Evolutionary conservation across 1,284 basidiomycete species (phyloP), one percentile per base, ranked within the genome.

Genomic region (Cryptococcus sp.): DNA sequence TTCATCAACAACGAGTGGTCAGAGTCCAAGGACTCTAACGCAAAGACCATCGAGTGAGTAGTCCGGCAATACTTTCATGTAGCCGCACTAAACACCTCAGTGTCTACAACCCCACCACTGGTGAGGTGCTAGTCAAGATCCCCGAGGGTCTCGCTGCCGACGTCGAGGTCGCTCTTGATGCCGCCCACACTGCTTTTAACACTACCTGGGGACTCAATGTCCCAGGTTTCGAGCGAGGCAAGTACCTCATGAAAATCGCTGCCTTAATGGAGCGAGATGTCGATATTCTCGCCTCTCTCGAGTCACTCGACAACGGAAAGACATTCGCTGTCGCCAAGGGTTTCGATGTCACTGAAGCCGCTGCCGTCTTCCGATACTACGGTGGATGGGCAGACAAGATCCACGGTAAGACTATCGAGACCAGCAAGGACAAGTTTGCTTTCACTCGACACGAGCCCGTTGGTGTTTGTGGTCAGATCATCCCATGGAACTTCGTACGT

Each of bases 371-470:
- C 72, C 82, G 87, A 59, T 81, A 82, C 76, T 81, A 78, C 69
- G 80, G 71, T 54, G 75, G 75, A 25, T 76, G 74, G 74, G 74
- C 74, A 46, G 91, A 96, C 80, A 96, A 94, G 81, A 81, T 91
- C 62, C 78, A 82, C 47, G 91, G 92, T 19, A 83, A 90, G 72
- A 82, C 82, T 49, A 85, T 91, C 65, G 79, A 80, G 82, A 87
- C 85, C 41, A 77, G 80, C 57, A 81, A 87, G 64, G 75, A 66
- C 49, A 90, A 88, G 74, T 77, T 91, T 52, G 80, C 79, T 3
- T 92, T 89, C 77, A 88, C 88, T 16, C 81, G 85, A 25, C 90
- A 96, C 72, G 93, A 98, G 76, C 92, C 94, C 16, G 86, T 96
- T 63, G 94, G 93, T 62, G 91, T 97, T 53, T 78, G 74, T 51